Evolutionary conservation across 768 basidiomycete species (phyloP).

Genomic region (Leucosporidium creatinivorum): DNA sequence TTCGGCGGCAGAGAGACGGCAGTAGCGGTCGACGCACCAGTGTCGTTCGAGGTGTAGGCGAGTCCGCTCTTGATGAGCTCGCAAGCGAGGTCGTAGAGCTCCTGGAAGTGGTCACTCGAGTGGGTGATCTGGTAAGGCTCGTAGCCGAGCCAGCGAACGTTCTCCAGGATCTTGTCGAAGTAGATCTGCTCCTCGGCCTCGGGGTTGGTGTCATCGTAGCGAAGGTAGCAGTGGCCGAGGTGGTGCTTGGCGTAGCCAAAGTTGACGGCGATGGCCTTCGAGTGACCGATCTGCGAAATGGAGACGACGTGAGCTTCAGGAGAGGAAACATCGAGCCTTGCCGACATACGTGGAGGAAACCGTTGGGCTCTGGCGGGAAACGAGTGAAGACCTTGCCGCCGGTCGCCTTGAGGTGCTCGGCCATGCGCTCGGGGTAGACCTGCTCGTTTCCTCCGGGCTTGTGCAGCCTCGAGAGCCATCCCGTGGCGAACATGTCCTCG

Average conservation of each 20-base stretch:
- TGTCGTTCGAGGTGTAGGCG: slow-evolving; percentile 93
- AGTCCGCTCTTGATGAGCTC: slow-evolving; percentile 82
- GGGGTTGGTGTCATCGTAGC: slow-evolving; percentile 98
- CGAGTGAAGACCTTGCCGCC: slow-evolving; percentile 82
- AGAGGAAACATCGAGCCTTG: too few relatives aligned
- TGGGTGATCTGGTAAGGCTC: slow-evolving; percentile 99
- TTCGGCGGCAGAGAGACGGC: slow-evolving; percentile 1
- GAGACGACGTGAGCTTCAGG: background rate
- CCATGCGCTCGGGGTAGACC: slow-evolving; percentile 64
- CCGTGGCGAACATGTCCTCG: slow-evolving; percentile 69
- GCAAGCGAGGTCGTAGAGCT: slow-evolving; percentile 75
- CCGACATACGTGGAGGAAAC: slow-evolving; percentile 65
- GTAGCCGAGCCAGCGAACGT: slow-evolving; percentile 90
- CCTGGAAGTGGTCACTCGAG: slow-evolving; percentile 91
- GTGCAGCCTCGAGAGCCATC: slow-evolving; percentile 85
- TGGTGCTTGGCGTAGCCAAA: slow-evolving; percentile 97
- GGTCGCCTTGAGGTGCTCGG: slow-evolving; percentile 71
- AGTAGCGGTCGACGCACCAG: slow-evolving; percentile 54
- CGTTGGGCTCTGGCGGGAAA: slow-evolving; percentile 98
- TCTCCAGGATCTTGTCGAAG: slow-evolving; percentile 93
- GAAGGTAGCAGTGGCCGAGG: slow-evolving; percentile 83
- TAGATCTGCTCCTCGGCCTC: slow-evolving; percentile 94
- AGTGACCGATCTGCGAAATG: slow-evolving; percentile 71
- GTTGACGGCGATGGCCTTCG: slow-evolving; percentile 95
- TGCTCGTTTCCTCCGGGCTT: slow-evolving; percentile 92